Percentiles rank a stretch among this genome's conserved stretches.
These are phyloP conservation scores for Myotisia sp. DNA, from an alignment of 2,329 filamentous ascomycete species.

Conservation along the genomic window DNA sequence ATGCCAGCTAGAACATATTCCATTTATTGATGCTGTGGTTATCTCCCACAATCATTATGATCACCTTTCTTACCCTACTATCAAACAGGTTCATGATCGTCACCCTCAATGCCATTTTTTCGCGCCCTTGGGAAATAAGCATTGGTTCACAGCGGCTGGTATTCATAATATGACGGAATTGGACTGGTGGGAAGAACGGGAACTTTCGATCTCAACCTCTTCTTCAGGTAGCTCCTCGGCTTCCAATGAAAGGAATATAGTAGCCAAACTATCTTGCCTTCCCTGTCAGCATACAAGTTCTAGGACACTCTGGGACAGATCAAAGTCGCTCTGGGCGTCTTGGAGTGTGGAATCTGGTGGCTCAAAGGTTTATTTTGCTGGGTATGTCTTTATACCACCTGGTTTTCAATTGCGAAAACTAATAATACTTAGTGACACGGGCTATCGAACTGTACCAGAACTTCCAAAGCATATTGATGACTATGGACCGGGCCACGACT, in stretches of 20 bases:
- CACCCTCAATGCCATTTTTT: constrained; percentile 78
- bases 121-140: constrained; percentile 65
- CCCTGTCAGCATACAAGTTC: constrained; percentile 74
- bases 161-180: constrained; percentile 70
- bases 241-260: constrained; percentile 34
- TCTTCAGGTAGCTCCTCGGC: constrained; percentile 11
- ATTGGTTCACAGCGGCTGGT: constrained; percentile 62
- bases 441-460: constrained; percentile 64
- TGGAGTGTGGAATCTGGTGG: constrained; percentile 65
- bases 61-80: constrained; percentile 65
- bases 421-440: constrained; percentile 62
- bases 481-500: constrained; percentile 51
- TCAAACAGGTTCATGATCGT: constrained; percentile 53
- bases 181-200: constrained; percentile 85
- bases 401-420: neutral
- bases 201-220: constrained; percentile 41
- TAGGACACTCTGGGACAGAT: constrained; percentile 53
- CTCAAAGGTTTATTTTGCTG: constrained; percentile 71
- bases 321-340: constrained; percentile 70
- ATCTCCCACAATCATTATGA: constrained; percentile 92
- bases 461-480: constrained; percentile 52
- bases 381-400: constrained; percentile 27
- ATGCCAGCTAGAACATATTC: constrained; percentile 64
- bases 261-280: constrained; percentile 59
- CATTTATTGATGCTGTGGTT: constrained; percentile 43